Base-by-base conservation (phyloP, 2,329 filamentous ascomycete genomes). In the Fusarium verticillioides region DNA sequence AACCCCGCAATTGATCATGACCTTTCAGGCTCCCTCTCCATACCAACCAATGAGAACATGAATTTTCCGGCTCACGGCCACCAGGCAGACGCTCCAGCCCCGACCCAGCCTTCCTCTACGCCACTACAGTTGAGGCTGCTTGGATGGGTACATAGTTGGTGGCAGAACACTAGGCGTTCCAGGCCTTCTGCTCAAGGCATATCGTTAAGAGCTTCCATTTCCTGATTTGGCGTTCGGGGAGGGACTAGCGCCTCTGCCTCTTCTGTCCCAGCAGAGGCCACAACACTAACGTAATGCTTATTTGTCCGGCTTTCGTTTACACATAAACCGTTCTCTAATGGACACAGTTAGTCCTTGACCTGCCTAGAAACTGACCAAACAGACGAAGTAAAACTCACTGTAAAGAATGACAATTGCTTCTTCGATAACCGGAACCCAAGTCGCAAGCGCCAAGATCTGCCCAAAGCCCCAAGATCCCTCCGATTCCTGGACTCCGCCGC, bases 221-320 rank as follows among this genome's bases (percentile, higher is more conserved):
- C 28, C 13, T n/a, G 28, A 30, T 16, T n/a, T n/a, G 13, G 13
- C 0, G 19, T n/a, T 47, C 0, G 26, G 12, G 0, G 12, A 30
- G 19, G 1, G 19, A 30, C 44, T 11, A 16, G 8, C 13, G 19
- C 19, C 28, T 16, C 28, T n/a, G 28, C 26, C 19, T 49, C 46
- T 5, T n/a, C 19, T 30, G 13, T 16, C 9, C 9, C 46, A 16
- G 9, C 3, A n/a, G 28, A 0, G 5, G 19, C 19, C 9, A n/a
- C 46, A 11, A 7, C 19, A 16, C 19, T n/a, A 0, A 47, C 0
- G 0, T 30, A 30, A 16, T 49, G 46, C 19, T 49, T 49, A 18
- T 30, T 30, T n/a, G 19, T 30, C 1, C 28, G 46, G 9, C 19
- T 4, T 2, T 49, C 13, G 9, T 49, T 49, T 2, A 49, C 46